phyloP scores from a whole-genome alignment of 179 eudicot species.

The Sideroxylon spinosum region DNA sequence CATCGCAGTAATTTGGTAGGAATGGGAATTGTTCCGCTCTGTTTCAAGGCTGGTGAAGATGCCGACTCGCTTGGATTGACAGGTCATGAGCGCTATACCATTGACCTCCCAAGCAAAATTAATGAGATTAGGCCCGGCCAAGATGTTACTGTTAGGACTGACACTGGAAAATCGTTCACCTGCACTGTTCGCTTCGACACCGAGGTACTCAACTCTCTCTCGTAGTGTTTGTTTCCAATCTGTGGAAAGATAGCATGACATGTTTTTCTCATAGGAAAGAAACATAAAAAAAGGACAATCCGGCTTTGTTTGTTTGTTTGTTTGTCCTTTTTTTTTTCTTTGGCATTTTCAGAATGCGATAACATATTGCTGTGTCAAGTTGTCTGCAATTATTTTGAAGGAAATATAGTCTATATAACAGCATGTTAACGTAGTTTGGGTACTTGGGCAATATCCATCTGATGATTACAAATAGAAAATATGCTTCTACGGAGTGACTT shows the following conservation, averaged over 20 bases:
- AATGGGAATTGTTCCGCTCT: conserved; percentile 93
- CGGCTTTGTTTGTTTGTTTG: too few relatives aligned
- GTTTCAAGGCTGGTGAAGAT: conserved; percentile 95
- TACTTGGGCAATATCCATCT: neutral
- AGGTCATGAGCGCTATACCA: conserved; percentile 86
- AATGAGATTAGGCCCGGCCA: conserved; percentile 92
- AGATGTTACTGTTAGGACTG: conserved; percentile 73
- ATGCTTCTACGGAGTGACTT: too few relatives aligned
- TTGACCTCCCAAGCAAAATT: conserved; percentile 70
- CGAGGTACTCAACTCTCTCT: conserved; percentile 48
- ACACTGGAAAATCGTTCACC: conserved; percentile 77
- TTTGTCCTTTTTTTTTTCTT: neutral
- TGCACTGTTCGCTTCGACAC: conserved; percentile 92
- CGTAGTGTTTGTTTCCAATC: neutral
- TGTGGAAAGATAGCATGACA: neutral
- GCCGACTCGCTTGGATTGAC: conserved; percentile 89
- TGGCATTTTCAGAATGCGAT: neutral
- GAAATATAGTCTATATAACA: neutral
- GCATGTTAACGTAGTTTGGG: neutral
- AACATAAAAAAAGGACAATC: neutral
- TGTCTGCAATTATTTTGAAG: neutral
- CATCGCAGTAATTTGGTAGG: conserved; percentile 95
- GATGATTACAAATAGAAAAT: neutral
- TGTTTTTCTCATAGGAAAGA: neutral
- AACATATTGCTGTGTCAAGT: neutral